A percentile compares a stretch with the other conserved stretches of the same genome.
phyloP scores from a whole-genome alignment of 2,329 filamentous ascomycete species.

The Colletotrichum lini region DNA sequence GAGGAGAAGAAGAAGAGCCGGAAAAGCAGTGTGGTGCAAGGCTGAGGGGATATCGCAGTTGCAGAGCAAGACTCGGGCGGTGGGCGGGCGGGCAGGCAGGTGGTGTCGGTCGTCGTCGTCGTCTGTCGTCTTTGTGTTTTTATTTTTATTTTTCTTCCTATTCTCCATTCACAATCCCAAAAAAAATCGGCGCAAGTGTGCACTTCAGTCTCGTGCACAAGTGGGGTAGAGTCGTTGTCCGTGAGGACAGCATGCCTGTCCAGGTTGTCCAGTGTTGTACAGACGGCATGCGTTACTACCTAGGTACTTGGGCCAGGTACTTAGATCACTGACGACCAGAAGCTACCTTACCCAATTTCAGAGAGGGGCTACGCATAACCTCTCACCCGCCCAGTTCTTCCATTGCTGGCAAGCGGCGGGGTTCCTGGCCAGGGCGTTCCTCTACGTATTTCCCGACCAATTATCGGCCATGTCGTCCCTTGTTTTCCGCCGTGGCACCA shows the following conservation, averaged over 20 bases:
- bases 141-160: conserved; percentile 24
- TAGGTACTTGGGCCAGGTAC: no score
- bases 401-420: conserved; percentile 28
- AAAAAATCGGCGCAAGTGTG: conserved; percentile 51
- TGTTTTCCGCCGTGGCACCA: conserved; percentile 21
- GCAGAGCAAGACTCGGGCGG: conserved; percentile 22
- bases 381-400: neutral
- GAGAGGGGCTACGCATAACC: neutral
- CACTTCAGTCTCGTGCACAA: conserved; percentile 53
- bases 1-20: conserved; percentile 1
- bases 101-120: conserved; percentile 50
- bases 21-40: conserved; percentile 28
- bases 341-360: conserved; percentile 8
- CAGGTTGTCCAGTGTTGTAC: conserved; percentile 11
- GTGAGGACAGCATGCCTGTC: conserved; percentile 21
- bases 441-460: conserved; percentile 22
- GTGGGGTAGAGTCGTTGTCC: conserved; percentile 50
- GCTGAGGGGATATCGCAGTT: conserved; percentile 41
- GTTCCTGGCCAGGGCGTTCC: conserved; percentile 28
- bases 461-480: conserved; percentile 31
- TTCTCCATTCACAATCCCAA: conserved; percentile 47
- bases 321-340: conserved; percentile 3
- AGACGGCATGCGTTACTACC: no score
- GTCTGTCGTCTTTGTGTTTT: conserved; percentile 16
- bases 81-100: conserved; percentile 47